Evolutionary conservation across 2,329 filamentous ascomycete species (phyloP), one percentile per base, ranked within the genome.

Genomic region (Apiospora arundinis): DNA sequence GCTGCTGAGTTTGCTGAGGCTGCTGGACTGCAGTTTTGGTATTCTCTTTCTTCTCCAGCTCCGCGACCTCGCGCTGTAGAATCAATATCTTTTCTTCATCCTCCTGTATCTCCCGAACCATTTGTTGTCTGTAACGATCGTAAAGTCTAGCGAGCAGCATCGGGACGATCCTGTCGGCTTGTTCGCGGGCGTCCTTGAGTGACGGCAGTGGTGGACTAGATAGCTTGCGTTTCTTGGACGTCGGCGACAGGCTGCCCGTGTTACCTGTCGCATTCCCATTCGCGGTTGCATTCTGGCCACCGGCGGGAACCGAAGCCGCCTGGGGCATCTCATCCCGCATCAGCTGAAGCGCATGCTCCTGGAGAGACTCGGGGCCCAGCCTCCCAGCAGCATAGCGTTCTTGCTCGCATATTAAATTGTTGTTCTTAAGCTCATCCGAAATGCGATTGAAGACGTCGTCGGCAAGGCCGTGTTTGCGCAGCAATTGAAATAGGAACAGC

Each of bases 401-500:
- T 82, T 91, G 91, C 77, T 91, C 87, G 76, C 89, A 91, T 79
- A 98, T 87, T 73, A 94, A 86, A 23, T 89, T 85, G 80, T 97
- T 95, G 78, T 87, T 90, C 82, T 89, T 92, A 74, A 98, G 89
- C 72, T 92, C 84, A 74, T 92, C 88, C 72, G 94, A 95, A 74
- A 96, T 93, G 76, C 87, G 87, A 77, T 84, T 84, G 83, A 97
- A 96, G 80, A 89, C 90, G 73, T 86, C 81, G 69, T 90, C 84
- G 75, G 90, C 88, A 75, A 91, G 85, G 79, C 92, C 92, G 81
- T 93, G 87, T 76, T 86, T 85, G 75, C 91, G 88, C 74, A 97
- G 88, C 73, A 92, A 92, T 83, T 95, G 93, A 84, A 96, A 95
- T 78, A 97, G 88, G 75, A 96, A 89, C 73, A 97, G 88, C 79